phyloP scores from a whole-genome alignment of 352 stramenopile species.

The Pythium dissotocum region DNA sequence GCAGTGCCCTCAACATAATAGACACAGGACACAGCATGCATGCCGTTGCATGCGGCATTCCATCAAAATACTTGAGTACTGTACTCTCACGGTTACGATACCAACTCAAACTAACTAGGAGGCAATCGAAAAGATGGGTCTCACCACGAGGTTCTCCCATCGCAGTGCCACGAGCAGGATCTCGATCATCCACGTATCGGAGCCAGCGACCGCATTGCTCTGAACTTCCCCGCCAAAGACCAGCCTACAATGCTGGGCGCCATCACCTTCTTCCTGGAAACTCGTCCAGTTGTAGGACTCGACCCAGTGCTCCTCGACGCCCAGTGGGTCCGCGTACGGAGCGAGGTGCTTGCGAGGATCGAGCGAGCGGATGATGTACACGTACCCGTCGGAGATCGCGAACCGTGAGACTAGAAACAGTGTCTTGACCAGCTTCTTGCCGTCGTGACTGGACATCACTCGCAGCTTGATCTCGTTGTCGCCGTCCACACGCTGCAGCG shows the following conservation, averaged over 20 bases:
- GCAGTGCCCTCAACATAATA: too few species aligned
- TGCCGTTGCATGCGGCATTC: too few species aligned
- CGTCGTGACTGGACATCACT: constrained; percentile 17
- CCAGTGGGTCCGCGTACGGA: constrained; percentile 7
- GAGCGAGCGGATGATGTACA: constrained; percentile 20
- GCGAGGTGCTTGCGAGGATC: constrained; percentile 7
- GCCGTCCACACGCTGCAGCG: constrained; percentile 27
- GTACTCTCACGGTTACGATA: too few species aligned
- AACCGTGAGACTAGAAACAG: constrained; percentile 25
- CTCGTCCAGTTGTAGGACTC: constrained; percentile 27
- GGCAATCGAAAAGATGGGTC: constrained; percentile 21
- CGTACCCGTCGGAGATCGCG: constrained; percentile 13
- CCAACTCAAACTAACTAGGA: background rate
- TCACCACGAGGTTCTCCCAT: constrained; percentile 19
- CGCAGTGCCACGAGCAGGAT: constrained; percentile 26
- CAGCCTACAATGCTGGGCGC: constrained; percentile 19
- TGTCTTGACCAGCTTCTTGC: constrained; percentile 20
- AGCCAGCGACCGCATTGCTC: constrained; percentile 13
- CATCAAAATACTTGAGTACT: too few species aligned
- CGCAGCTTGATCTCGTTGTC: constrained; percentile 28
- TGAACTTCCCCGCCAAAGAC: constrained; percentile 27
- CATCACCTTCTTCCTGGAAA: constrained; percentile 13
- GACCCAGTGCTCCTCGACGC: constrained; percentile 25
- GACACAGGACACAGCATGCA: too few species aligned
- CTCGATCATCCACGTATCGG: constrained; percentile 26